Conservation (phyloP, 306 rosid species). For the Quercus gilva region DNA sequence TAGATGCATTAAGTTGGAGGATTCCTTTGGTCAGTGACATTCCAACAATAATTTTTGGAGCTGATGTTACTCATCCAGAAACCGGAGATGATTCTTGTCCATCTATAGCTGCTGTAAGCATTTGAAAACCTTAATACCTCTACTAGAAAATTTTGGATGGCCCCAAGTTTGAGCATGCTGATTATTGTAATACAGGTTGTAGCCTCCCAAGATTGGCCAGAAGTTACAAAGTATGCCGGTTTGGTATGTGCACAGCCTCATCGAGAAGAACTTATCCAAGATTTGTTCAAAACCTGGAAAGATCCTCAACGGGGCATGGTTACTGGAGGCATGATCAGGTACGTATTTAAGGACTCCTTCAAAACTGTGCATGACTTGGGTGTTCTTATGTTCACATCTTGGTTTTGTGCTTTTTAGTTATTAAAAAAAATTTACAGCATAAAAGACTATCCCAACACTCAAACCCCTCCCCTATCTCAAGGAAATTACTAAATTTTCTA, state of each 20-base stretch:
- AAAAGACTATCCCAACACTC: background rate
- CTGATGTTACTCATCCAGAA: constrained; percentile 81
- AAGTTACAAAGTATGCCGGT: constrained; percentile 77
- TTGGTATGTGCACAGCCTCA: constrained; percentile 77
- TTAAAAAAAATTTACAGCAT: background rate
- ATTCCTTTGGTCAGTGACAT: constrained; percentile 79
- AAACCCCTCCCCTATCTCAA: background rate
- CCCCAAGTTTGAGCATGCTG: constrained; percentile 16
- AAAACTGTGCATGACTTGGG: background rate
- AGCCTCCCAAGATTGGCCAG: constrained; percentile 94
- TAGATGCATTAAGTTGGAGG: constrained; percentile 67
- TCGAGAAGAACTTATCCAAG: constrained; percentile 78
- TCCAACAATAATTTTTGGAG: constrained; percentile 81
- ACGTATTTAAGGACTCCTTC: background rate
- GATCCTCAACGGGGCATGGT: constrained; percentile 71
- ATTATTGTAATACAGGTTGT: constrained; percentile 54
- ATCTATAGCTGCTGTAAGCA: constrained; percentile 72
- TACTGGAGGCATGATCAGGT: constrained; percentile 86
- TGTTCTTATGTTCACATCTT: background rate
- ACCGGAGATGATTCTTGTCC: constrained; percentile 67
- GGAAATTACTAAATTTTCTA: background rate
- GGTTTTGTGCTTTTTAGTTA: background rate
- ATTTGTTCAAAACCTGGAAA: constrained; percentile 71
- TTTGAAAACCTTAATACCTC: background rate
- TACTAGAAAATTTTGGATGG: background rate